Evolutionary conservation across 129 eudicot species (phyloP), one percentile per base, ranked within the genome.

Genomic region (Chrysanthemum seticuspe): DNA sequence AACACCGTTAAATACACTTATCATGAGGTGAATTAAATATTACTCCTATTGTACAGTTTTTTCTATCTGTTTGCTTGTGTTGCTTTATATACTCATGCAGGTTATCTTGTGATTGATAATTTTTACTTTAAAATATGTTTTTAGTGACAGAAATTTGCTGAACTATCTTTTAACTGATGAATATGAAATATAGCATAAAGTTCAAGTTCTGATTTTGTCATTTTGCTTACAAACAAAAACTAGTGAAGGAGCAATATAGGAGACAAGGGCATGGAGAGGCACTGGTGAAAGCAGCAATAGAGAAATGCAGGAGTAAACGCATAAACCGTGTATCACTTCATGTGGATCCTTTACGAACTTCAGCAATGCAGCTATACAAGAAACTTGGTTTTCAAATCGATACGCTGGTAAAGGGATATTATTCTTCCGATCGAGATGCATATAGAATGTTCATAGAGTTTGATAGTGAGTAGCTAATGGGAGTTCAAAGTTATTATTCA

Each of bases 371-470:
- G 80, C 91, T 95, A 13, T 95, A 94, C 91, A 86, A 87, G 88
- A 94, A 94, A 74, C 90, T 90, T 15, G 98, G 97, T 13, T 94
- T 94, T 55, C 85, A 79, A 72, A 88, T 88, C 53, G 98, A 94
- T 74, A 71, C 76, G 64, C 79, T 90, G 45, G 83, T 94, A 31
- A 83, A 70, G 58, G 75, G 85, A 51, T 94, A 94, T 82, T 94
- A 94, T 63, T 87, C 97, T 36, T 70, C 76, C 0, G 91, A 88
- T 66, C 87, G 98, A 50, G 78, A 90, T 81, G 98, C 98, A n/a
- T 89, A 84, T 79, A 88, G 98, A 83, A 94, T 94, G 98, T 94
- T 74, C 73, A 70, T 94, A 67, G 98, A 90, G 54, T 81, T 86
- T 53, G 86, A 77, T 50, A 54, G n/a, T 13, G 83, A 79, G 65